phyloP scores from a whole-genome alignment of 116 monocot species.

The Trichopus zeylanicus region DNA sequence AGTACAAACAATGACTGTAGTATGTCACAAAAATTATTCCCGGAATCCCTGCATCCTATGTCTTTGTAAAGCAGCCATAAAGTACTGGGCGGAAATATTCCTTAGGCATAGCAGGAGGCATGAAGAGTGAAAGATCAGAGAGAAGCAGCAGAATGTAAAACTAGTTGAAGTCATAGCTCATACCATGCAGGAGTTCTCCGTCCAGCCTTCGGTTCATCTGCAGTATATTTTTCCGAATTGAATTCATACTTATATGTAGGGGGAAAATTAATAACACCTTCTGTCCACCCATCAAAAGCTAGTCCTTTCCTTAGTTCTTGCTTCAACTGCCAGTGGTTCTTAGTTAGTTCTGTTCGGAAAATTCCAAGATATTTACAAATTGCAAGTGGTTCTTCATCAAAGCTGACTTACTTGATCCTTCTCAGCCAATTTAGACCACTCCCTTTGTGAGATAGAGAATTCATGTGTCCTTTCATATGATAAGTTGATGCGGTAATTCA shows the following conservation, averaged over 20 bases:
- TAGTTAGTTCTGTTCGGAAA: not conserved
- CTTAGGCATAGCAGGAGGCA: no score
- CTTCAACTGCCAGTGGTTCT: slow-evolving; percentile 25
- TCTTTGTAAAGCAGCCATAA: no score
- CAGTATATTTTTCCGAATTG: slow-evolving; percentile 38
- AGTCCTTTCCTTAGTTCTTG: slow-evolving; percentile 37
- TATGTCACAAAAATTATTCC: no score
- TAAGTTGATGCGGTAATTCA: slow-evolving; percentile 69
- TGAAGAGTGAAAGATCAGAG: no score
- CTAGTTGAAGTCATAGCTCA: not conserved
- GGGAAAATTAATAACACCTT: slow-evolving; percentile 50
- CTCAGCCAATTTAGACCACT: slow-evolving; percentile 17
- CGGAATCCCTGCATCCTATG: no score
- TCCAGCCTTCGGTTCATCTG: slow-evolving; percentile 33
- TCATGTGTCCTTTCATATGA: slow-evolving; percentile 38
- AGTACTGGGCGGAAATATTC: no score
- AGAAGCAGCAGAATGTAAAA: no score
- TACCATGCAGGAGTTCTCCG: slow-evolving; percentile 63
- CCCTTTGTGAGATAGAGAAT: slow-evolving; percentile 27
- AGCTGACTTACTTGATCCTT: slow-evolving; percentile 11
- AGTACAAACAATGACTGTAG: not conserved
- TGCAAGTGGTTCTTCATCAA: no score
- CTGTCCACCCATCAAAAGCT: slow-evolving; percentile 61
- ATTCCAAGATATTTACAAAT: not conserved
- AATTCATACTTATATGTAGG: slow-evolving; percentile 59